phyloP scores from a whole-genome alignment of 73 alveolate genomes.

The Symbiodinium natans region DNA sequence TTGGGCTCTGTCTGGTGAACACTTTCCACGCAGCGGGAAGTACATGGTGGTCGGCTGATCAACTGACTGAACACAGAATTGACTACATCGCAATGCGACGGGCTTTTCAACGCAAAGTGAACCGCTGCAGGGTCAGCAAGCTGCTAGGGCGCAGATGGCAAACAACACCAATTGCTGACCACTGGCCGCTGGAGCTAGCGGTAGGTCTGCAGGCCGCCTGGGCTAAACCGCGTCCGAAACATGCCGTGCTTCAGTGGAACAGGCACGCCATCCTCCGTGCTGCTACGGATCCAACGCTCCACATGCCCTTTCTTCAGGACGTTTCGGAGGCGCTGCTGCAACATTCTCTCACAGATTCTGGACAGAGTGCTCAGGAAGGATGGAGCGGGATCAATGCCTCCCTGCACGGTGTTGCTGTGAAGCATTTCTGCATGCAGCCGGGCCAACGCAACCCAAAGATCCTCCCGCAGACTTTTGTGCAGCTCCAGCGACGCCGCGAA shows the following conservation, averaged over 20 bases:
- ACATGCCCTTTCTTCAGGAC: background rate
- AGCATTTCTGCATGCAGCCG: background rate
- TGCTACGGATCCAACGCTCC: background rate
- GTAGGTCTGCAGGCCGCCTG: background rate
- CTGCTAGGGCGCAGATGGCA: conserved; percentile 27
- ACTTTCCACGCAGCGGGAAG: conserved; percentile 3
- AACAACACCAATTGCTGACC: background rate
- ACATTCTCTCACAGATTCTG: background rate
- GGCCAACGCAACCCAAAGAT: conserved; percentile 3
- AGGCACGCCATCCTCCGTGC: background rate
- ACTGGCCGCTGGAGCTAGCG: conserved; percentile 19
- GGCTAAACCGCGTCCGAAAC: background rate
- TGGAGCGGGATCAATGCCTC: background rate
- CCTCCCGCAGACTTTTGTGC: background rate
- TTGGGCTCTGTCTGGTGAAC: background rate
- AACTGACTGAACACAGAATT: background rate
- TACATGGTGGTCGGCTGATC: conserved; percentile 24
- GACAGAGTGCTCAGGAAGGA: background rate
- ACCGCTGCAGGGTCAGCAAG: background rate
- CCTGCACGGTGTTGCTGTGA: background rate
- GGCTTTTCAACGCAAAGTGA: background rate
- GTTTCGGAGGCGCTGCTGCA: background rate
- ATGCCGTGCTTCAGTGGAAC: background rate
- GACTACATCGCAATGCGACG: background rate
- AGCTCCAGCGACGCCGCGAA: background rate